Base-by-base conservation (phyloP, 495 filamentous ascomycete genomes). In the Penicillium dipodomyicola region DNA sequence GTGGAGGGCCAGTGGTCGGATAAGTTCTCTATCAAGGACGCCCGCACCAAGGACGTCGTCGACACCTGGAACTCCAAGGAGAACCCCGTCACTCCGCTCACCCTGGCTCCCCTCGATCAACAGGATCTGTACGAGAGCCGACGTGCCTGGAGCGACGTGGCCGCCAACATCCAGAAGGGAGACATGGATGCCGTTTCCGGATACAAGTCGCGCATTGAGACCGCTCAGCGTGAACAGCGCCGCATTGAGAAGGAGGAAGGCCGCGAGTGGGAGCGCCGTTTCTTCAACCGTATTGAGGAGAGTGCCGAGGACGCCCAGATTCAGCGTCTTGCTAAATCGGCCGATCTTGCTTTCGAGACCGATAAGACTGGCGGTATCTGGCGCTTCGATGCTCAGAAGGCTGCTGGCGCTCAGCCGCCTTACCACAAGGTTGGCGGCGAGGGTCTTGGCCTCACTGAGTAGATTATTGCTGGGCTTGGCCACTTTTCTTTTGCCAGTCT, bases 1-100 rank as follows among this genome's bases (percentile, higher is more conserved):
- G 80, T 90, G 57, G 86, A 94, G 41, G 94, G 94, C 1, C 90
- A 96, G 72, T 98, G 95, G 95, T 93, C 86, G 22, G 89, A 92
- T 56, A 76, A 67, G 11, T 97, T 96, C 72, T 83, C 79, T 27
- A 88, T 97, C 64, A 86, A 88, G 65, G 80, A 90, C 20, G 83
- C 85, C 37, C 79, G 84, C 25, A 78, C 77, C 37, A 95, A 94
- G 73, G 79, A 82, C 35, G 81, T 81, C 35, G 59, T 96, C 48
- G 90, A 90, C 9, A 77, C 72, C 0, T 93, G 88, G 79, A 79
- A 87, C 57, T 83, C 89, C 23, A 80, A 80, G 30, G 75, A 77
- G 8, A 73, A 70, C 8, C 79, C 80, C n/a, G 83, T 77, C 20
- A 87, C 87, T 11, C 81, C 89, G 8, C 82, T 97, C 20, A 82